phyloP scores from a whole-genome alignment of 176 grass and related monocot genomes.

The Tuctoria greenei region DNA sequence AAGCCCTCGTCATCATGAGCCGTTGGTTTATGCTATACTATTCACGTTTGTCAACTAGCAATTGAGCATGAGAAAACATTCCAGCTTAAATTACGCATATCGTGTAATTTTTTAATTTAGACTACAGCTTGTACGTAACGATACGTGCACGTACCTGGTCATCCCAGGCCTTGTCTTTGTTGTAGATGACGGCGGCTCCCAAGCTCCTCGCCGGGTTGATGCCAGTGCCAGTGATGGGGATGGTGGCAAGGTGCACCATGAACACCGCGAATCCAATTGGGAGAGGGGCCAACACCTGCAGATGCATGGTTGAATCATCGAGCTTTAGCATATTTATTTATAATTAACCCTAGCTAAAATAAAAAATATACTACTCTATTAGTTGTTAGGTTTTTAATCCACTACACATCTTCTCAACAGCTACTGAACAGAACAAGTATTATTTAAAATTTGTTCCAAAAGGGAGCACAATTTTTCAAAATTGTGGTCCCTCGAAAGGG shows the following conservation, averaged over 20 bases:
- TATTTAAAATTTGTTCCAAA: neutral
- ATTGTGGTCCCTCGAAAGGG: constrained; percentile 21
- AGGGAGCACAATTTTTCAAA: neutral
- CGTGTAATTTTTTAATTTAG: no score
- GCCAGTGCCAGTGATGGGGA: constrained; percentile 88
- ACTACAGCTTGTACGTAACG: neutral
- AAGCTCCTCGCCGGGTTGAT: constrained; percentile 91
- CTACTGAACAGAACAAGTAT: constrained; percentile 12
- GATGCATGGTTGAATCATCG: neutral
- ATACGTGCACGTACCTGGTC: constrained; percentile 50
- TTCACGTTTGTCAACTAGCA: constrained; percentile 3
- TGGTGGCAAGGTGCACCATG: constrained; percentile 89
- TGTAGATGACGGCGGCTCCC: constrained; percentile 76
- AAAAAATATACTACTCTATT: neutral
- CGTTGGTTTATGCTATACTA: constrained; percentile 13
- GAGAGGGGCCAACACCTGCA: constrained; percentile 85
- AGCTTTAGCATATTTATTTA: neutral
- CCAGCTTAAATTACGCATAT: neutral
- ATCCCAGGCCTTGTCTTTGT: constrained; percentile 66
- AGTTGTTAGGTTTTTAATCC: neutral
- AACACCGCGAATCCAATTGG: constrained; percentile 91
- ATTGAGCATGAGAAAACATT: constrained; percentile 13
- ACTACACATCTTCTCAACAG: neutral
- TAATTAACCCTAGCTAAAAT: neutral
- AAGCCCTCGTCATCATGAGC: constrained; percentile 25